phyloP scores from a whole-genome alignment of 176 grass and related monocot genomes.

The Phoenix roebelenii region DNA sequence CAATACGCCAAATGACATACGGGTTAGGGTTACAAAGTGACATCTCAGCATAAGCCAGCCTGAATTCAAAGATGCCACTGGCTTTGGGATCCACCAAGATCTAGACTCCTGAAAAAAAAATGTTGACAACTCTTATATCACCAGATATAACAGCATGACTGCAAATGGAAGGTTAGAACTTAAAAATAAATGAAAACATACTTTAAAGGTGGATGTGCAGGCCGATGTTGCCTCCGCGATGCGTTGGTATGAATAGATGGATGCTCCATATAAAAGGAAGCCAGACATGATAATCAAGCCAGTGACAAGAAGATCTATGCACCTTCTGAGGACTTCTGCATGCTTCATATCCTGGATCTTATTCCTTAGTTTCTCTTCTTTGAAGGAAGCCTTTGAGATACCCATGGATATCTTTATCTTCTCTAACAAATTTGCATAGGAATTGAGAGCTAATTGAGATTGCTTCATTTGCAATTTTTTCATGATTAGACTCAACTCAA shows the following conservation, averaged over 20 bases:
- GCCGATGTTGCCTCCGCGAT: conserved; percentile 62
- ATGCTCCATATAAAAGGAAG: conserved; percentile 66
- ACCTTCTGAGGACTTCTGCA: conserved; percentile 49
- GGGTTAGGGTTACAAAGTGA: conserved; percentile 45
- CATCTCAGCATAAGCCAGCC: conserved; percentile 57
- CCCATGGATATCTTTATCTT: conserved; percentile 71
- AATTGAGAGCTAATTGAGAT: conserved; percentile 61
- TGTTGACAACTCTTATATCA: background rate
- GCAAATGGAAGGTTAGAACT: too few species aligned
- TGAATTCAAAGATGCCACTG: conserved; percentile 58
- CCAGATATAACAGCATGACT: background rate
- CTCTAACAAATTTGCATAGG: conserved; percentile 53
- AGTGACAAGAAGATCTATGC: conserved; percentile 76
- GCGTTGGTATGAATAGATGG: conserved; percentile 61
- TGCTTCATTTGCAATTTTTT: conserved; percentile 74
- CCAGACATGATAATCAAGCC: conserved; percentile 76
- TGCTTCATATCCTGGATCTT: conserved; percentile 56
- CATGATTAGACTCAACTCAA: conserved; percentile 70
- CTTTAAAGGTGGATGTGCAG: conserved; percentile 44
- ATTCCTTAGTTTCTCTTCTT: conserved; percentile 64
- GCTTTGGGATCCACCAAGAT: conserved; percentile 84
- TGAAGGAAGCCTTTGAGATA: conserved; percentile 81
- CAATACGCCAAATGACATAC: conserved; percentile 67
- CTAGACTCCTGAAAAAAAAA: conserved; percentile 44
- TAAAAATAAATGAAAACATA: conserved; percentile 18